Base-by-base conservation (phyloP, 1,139 yeast genomes). In the Blastobotrys niveus region DNA sequence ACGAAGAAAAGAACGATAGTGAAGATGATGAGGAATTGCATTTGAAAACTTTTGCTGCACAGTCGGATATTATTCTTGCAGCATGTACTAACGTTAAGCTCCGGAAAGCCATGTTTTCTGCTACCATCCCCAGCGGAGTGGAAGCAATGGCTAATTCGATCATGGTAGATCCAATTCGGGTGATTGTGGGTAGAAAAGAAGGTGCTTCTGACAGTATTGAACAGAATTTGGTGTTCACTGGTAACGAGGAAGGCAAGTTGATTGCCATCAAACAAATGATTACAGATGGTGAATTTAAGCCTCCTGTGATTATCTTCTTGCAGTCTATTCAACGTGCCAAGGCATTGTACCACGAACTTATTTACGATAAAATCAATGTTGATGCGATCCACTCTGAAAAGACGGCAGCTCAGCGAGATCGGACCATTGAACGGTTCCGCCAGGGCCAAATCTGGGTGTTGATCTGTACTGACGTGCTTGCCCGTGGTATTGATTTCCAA, bases 301-400 rank as follows among this genome's bases (percentile, higher is more conserved):
- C 98, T 1, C 98, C 98, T 0, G 86, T 88, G 7, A 77, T 93
- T 33, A 86, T 93, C 34, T 93, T 93, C 63, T 76, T 91, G 50
- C 98, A 93, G 65, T 82, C 94, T 38, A 85, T 91, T 52, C 78
- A 85, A 32, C 80, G 99, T 65, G 97, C 98, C 19, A 91, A 91
- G 64, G 96, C 97, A 0, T 71, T 93, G 42, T 89, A 82, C 64
- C 95, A 89, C 60, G 98, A 93, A 63, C 70, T 93, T 55, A 68
- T 89, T 46, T 91, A 89, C 63, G 98, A 93, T 63, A 83, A 82
- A 54, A 69, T 93, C 52, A 89, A 88, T 56, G 96, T 91, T 37
- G 98, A 91, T 60, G 96, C 86, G 18, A 88, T 93, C 38, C 97
- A 93, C 61, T 94, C 97, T 1, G 98, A 91, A 58, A 79, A 95